phyloP scores from a whole-genome alignment of 352 stramenopile species.

The Phytophthora niederhauseri region DNA sequence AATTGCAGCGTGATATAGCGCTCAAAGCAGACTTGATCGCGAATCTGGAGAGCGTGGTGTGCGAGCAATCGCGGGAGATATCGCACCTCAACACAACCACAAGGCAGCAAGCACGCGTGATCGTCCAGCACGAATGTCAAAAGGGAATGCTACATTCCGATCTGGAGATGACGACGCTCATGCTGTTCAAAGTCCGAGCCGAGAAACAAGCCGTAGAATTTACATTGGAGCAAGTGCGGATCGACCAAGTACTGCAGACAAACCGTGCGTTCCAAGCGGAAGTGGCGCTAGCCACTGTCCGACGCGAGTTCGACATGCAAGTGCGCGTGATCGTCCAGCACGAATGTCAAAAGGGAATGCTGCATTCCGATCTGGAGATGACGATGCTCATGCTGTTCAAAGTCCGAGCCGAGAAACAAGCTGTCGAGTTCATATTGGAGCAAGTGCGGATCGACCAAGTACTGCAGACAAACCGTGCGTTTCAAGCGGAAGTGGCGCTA shows the following conservation, averaged over 20 bases:
- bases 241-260: slow-evolving; percentile 50
- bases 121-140: slow-evolving; percentile 50
- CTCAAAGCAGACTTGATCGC: slow-evolving; percentile 51
- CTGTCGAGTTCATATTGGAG: slow-evolving; percentile 30
- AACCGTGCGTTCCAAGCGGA: slow-evolving; percentile 56
- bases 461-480: slow-evolving; percentile 48
- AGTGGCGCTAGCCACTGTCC: slow-evolving; percentile 42
- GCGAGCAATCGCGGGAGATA: slow-evolving; percentile 57
- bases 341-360: slow-evolving; percentile 58
- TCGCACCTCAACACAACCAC: slow-evolving; percentile 45
- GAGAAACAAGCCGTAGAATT: slow-evolving; percentile 31
- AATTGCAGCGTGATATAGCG: slow-evolving; percentile 57
- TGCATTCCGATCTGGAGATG: slow-evolving; percentile 53
- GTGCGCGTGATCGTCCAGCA: slow-evolving; percentile 41
- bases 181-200: slow-evolving; percentile 27
- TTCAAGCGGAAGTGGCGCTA: slow-evolving; percentile 51
- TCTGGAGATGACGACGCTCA: slow-evolving; percentile 42
- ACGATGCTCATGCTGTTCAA: slow-evolving; percentile 33
- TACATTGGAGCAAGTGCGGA: slow-evolving; percentile 41
- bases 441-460: slow-evolving; percentile 55
- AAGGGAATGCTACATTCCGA: slow-evolving; percentile 60
- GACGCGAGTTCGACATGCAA: slow-evolving; percentile 58
- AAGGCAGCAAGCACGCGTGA: slow-evolving; percentile 48
- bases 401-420: slow-evolving; percentile 23
- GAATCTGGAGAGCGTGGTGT: slow-evolving; percentile 61